These are phyloP conservation scores for Gypsophila paniculata DNA, from an alignment of 179 eudicot species.

Conservation along the genomic window DNA sequence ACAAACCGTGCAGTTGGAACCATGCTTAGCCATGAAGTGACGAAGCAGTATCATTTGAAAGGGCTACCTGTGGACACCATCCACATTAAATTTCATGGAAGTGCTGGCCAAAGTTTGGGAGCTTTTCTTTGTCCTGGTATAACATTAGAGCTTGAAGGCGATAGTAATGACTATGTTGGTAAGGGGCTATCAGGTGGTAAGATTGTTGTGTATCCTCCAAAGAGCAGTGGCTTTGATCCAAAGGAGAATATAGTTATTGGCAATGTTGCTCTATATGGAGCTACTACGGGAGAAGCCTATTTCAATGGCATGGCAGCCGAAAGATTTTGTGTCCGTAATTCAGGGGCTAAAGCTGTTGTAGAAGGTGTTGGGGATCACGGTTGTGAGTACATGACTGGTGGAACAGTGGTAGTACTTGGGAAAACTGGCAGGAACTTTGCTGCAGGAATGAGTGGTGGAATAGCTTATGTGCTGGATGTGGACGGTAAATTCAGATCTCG, in stretches of 20 bases:
- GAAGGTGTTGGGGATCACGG: conserved; percentile 99
- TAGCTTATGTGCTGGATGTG: conserved; percentile 84
- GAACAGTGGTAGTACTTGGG: conserved; percentile 83
- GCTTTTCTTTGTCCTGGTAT: conserved; percentile 96
- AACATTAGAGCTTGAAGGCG: conserved; percentile 93
- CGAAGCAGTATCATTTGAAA: conserved; percentile 60
- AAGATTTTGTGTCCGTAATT: conserved; percentile 92
- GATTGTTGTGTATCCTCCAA: conserved; percentile 90
- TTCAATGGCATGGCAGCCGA: conserved; percentile 99
- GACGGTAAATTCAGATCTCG: conserved; percentile 59
- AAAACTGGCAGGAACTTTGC: conserved; percentile 97
- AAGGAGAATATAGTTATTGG: conserved; percentile 96
- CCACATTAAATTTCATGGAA: conserved; percentile 81
- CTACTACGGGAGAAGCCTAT: conserved; percentile 87
- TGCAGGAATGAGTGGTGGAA: conserved; percentile 99
- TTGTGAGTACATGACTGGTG: conserved; percentile 99
- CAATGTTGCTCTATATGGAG: conserved; percentile 95
- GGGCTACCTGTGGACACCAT: conserved; percentile 86
- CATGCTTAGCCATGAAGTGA: conserved; percentile 97
- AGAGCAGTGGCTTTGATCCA: conserved; percentile 83
- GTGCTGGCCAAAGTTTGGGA: conserved; percentile 98
- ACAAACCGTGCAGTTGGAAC: conserved; percentile 92
- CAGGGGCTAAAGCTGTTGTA: conserved; percentile 92
- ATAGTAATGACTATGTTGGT: conserved; percentile 97
- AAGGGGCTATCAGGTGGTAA: conserved; percentile 96